Conservation (phyloP, 495 filamentous ascomycete species). For the Penicillium egyptiacum region DNA sequence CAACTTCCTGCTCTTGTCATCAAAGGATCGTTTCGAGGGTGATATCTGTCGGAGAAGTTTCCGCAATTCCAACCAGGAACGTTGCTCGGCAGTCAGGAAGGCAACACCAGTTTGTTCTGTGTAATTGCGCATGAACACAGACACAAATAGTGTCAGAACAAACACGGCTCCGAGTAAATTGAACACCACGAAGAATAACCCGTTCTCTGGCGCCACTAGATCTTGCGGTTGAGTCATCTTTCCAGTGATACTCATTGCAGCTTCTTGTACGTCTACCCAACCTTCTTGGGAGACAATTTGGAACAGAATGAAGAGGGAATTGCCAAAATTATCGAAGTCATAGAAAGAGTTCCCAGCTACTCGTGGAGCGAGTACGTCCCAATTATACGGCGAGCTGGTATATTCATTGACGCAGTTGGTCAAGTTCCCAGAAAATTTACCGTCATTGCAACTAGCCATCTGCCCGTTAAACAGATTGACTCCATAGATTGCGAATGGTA, state of each 20-base stretch:
- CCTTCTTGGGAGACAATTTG: constrained; percentile 99
- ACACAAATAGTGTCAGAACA: constrained; percentile 95
- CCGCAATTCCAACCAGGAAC: constrained; percentile 92
- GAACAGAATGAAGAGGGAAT: constrained; percentile 92
- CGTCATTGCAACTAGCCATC: constrained; percentile 80
- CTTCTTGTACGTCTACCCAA: constrained; percentile 89
- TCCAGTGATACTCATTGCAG: constrained; percentile 79
- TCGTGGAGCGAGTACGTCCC: constrained; percentile 80
- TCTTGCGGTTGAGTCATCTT: constrained; percentile 65
- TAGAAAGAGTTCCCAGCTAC: constrained; percentile 78
- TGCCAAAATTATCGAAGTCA: constrained; percentile 91
- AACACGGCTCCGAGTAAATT: constrained; percentile 97
- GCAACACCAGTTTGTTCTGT: constrained; percentile 98
- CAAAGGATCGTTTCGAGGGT: constrained; percentile 82
- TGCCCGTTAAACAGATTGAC: constrained; percentile 89
- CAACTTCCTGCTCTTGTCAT: constrained; percentile 70
- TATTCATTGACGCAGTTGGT: constrained; percentile 76
- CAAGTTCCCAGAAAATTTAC: constrained; percentile 54
- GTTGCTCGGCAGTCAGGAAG: constrained; percentile 92
- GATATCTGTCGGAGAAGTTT: constrained; percentile 93
- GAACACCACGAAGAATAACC: constrained; percentile 92
- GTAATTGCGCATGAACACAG: constrained; percentile 99
- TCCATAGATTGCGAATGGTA: constrained; percentile 95
- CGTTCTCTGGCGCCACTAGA: constrained; percentile 75
- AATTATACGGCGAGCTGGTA: constrained; percentile 70